phyloP scores from a whole-genome alignment of 2,329 filamentous ascomycete species.

The Aspergillus felis region DNA sequence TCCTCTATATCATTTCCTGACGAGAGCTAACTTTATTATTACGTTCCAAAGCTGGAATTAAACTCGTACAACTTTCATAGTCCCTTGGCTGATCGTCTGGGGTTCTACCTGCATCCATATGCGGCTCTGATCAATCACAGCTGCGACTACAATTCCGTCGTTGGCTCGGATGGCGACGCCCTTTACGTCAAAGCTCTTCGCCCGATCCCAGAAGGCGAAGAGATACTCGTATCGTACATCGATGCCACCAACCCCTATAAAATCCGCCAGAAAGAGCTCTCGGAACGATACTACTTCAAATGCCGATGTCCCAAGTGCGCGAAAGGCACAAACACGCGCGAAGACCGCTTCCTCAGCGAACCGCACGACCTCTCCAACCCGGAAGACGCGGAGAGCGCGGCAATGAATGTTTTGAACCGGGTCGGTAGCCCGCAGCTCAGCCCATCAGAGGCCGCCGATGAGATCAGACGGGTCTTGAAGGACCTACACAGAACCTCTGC shows the following conservation, averaged over 20 bases:
- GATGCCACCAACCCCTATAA: slow-evolving; percentile 52
- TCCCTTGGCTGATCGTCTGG: slow-evolving; percentile 54
- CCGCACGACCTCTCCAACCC: slow-evolving; percentile 10
- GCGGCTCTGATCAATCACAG: slow-evolving; percentile 58
- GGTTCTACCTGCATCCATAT: slow-evolving; percentile 55
- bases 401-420: slow-evolving; percentile 21
- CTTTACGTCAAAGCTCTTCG: slow-evolving; percentile 50
- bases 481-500: slow-evolving; percentile 36
- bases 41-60: slow-evolving; percentile 45
- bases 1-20: neutral
- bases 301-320: slow-evolving; percentile 54
- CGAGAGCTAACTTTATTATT: neutral
- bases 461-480: slow-evolving; percentile 39
- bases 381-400: slow-evolving; percentile 19
- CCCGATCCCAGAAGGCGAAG: slow-evolving; percentile 51
- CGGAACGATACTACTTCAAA: slow-evolving; percentile 55
- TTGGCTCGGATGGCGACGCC: slow-evolving; percentile 53
- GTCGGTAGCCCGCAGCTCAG: slow-evolving; percentile 12
- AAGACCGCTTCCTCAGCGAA: slow-evolving; percentile 15
- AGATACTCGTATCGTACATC: slow-evolving; percentile 61
- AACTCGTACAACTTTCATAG: slow-evolving; percentile 58
- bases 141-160: slow-evolving; percentile 56
- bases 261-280: slow-evolving; percentile 51
- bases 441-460: slow-evolving; percentile 28
- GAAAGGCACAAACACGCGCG: slow-evolving; percentile 12